Evolutionary conservation across 148 eudicot species (phyloP), one percentile per base, ranked within the genome.

Genomic region (Talinum fruticosum): DNA sequence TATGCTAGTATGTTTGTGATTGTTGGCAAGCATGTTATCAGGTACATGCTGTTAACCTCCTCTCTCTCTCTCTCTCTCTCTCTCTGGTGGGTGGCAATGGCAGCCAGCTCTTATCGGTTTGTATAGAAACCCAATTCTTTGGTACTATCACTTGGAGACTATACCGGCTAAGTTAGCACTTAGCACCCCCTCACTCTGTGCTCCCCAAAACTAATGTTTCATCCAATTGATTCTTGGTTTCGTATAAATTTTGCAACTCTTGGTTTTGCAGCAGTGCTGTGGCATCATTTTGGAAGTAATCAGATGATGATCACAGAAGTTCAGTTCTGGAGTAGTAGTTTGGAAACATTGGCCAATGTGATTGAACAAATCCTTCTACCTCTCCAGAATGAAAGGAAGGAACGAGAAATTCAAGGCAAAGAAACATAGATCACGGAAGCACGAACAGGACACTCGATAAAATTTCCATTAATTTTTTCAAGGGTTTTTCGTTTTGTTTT

Each of bases 21-120:
- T 73, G 23, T 64, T 61, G 75, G 45, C 15, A 41, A 41, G 67
- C 75, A 33, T 73, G 24, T 24, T 53, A 21, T 75, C 76, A 72
- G 81, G 81, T 79, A 79, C 54, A 4, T 21, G 33, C 14, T 62
- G 18, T 62, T 62, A 10, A 28, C 30, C 33, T 62, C 18, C 64
- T 59, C 57, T 51, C 57, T 15, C 15, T 66, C 7, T 36, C 45
- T 41, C 2, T 8, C 38, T 3, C 21, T 45, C 28, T 61, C 49
- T 38, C 21, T 51, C 18, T 51, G 2, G 29, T 59, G 12, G 28
- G 29, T n/a, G 64, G 2, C 0, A 59, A 59, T n/a, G 28, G 64
- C 16, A 3, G 26, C 28, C 4, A 23, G n/a, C n/a, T n/a, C n/a
- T n/a, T n/a, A 59, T 23, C n/a, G 29, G 64, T 23, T 59, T 3